Conservation (phyloP, 768 basidiomycete genomes). For the Tricholoma terreum region DNA sequence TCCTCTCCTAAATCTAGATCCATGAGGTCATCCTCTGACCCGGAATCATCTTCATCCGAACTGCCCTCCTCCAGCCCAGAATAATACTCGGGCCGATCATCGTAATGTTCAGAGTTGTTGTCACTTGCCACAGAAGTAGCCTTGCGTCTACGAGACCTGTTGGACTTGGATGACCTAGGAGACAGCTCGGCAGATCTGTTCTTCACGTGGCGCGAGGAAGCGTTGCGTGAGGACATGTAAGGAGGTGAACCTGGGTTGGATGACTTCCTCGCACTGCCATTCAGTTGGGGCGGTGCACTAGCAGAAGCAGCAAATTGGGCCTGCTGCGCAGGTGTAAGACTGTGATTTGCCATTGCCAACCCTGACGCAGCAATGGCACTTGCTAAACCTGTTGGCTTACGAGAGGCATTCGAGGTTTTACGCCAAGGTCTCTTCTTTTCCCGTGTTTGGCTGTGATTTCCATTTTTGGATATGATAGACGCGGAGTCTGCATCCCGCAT, state of each 20-base stretch:
- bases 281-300: conserved; percentile 8
- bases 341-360: conserved; percentile 61
- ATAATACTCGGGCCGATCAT: conserved; percentile 32
- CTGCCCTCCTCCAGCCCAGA: conserved; percentile 34
- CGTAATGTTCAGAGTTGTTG: conserved; percentile 20
- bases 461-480: conserved; percentile 23
- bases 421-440: conserved; percentile 44
- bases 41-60: conserved; percentile 29
- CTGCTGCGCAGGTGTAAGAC: conserved; percentile 45
- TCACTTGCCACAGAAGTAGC: conserved; percentile 8
- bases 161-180: conserved; percentile 8
- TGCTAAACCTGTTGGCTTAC: conserved; percentile 60
- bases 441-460: conserved; percentile 22
- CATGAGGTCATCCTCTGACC: conserved; percentile 35
- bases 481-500: conserved; percentile 21
- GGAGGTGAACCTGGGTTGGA: conserved; percentile 6
- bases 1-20: conserved; percentile 55
- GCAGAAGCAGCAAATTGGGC: conserved; percentile 29
- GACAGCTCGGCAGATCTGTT: conserved; percentile 12
- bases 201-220: conserved; percentile 10
- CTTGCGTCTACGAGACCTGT: conserved; percentile 2
- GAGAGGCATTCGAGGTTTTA: conserved; percentile 30
- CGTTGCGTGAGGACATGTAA: conserved; percentile 1
- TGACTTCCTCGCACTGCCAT: not conserved
- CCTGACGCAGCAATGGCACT: conserved; percentile 66